A percentile compares a stretch with the other conserved stretches of the same genome.
Conservation (phyloP, 2,329 filamentous ascomycete species). For the Graphium sp. region DNA sequence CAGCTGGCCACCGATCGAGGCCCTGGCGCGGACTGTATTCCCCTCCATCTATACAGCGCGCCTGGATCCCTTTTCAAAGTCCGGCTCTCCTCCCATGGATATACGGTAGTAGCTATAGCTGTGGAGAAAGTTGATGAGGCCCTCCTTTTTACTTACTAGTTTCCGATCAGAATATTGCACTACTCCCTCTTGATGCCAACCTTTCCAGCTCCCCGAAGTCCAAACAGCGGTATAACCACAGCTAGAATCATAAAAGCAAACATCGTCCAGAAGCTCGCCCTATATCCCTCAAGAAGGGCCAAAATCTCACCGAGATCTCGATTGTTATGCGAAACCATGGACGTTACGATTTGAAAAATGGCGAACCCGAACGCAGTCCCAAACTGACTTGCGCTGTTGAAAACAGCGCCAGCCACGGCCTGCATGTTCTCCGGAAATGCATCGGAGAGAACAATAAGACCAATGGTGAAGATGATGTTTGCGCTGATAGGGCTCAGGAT, state of each 20-base stretch:
- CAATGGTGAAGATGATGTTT: slow-evolving; percentile 39
- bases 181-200: slow-evolving; percentile 28
- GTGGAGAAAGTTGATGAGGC: too few relatives aligned
- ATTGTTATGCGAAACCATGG: slow-evolving; percentile 17
- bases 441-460: slow-evolving; percentile 33
- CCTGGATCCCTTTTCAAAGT: too few relatives aligned
- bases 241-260: slow-evolving; percentile 27
- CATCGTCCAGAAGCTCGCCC: slow-evolving; percentile 30
- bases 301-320: slow-evolving; percentile 9
- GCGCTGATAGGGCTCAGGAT: slow-evolving; percentile 21
- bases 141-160: too few relatives aligned
- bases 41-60: too few relatives aligned
- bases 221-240: slow-evolving; percentile 18
- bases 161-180: too few relatives aligned
- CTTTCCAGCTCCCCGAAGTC: slow-evolving; percentile 22
- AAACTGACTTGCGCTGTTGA: slow-evolving; percentile 40
- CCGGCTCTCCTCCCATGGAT: too few relatives aligned
- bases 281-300: slow-evolving; percentile 28
- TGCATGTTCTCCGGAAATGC: slow-evolving; percentile 39
- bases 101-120: too few relatives aligned
- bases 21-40: too few relatives aligned
- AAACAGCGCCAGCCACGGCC: slow-evolving; percentile 42
- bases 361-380: slow-evolving; percentile 31
- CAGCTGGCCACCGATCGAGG: too few relatives aligned
- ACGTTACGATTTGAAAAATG: slow-evolving; percentile 25